A percentile compares a stretch with the other conserved stretches of the same genome.
phyloP scores from a whole-genome alignment of 192 early-diverging fungal genomes.

The Phlyctochytrium planicorne region DNA sequence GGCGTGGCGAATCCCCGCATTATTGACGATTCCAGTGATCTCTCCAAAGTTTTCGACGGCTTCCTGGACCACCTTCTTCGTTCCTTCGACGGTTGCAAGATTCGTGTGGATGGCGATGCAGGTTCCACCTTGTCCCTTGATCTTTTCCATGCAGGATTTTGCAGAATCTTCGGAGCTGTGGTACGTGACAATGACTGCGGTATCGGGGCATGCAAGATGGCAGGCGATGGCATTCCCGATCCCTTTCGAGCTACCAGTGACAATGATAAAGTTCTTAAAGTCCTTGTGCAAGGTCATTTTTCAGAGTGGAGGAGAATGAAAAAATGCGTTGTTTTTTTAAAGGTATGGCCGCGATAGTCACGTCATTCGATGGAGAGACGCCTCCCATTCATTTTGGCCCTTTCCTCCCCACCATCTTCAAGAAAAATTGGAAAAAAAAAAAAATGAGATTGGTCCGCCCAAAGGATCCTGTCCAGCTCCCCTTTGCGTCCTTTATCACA shows the following conservation, averaged over 20 bases:
- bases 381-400: too few species aligned
- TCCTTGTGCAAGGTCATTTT: too few species aligned
- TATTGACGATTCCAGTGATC: constrained; percentile 23
- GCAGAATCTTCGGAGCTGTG: neutral
- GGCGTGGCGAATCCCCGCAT: constrained; percentile 31
- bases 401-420: too few species aligned
- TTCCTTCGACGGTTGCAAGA: neutral
- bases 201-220: neutral
- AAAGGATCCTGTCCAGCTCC: too few species aligned
- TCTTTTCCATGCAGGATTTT: neutral
- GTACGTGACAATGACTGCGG: neutral
- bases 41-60: neutral
- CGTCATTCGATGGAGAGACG: too few species aligned
- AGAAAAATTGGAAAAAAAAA: too few species aligned
- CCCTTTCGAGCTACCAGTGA: neutral
- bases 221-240: neutral
- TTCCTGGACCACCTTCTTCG: neutral
- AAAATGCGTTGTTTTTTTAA: too few species aligned
- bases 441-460: too few species aligned
- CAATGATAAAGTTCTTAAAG: neutral
- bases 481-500: too few species aligned
- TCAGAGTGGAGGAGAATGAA: too few species aligned
- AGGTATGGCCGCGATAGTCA: too few species aligned
- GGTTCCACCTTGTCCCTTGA: neutral
- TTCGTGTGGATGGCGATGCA: neutral